A percentile compares a stretch with the other conserved stretches of the same genome.
Evolutionary conservation across 306 rosid genomes (phyloP).

Genomic region (Casuarina glauca): DNA sequence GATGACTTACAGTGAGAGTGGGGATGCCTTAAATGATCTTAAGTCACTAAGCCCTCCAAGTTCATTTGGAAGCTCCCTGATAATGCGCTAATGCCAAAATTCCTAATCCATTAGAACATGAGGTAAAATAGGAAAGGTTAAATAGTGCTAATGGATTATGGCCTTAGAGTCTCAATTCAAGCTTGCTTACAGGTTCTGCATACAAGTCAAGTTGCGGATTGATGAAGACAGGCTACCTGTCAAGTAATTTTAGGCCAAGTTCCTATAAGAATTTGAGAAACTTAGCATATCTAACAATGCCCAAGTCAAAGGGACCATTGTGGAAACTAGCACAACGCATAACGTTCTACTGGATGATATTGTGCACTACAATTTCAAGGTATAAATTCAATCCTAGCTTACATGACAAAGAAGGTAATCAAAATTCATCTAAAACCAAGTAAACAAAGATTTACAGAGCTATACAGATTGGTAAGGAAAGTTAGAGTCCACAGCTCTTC

Average conservation of each 20-base stretch:
- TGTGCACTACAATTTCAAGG: neutral
- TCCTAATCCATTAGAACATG: constrained; percentile 29
- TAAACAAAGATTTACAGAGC: neutral
- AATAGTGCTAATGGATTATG: neutral
- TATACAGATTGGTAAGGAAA: constrained; percentile 23
- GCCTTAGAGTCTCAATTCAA: neutral
- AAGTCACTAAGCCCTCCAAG: constrained; percentile 57
- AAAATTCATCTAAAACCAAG: neutral
- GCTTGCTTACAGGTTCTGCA: constrained; percentile 67
- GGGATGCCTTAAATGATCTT: constrained; percentile 36
- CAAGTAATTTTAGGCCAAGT: constrained; percentile 33
- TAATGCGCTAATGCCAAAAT: constrained; percentile 55
- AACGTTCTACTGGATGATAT: neutral
- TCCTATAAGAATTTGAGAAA: constrained; percentile 41
- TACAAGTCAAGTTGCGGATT: constrained; percentile 54
- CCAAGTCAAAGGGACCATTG: too few species aligned
- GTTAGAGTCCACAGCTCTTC: neutral
- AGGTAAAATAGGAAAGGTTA: neutral
- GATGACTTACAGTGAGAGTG: neutral
- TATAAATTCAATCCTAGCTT: neutral
- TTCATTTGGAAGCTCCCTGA: constrained; percentile 77
- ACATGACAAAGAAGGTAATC: neutral
- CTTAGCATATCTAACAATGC: constrained; percentile 1
- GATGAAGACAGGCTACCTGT: constrained; percentile 62
- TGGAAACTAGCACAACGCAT: too few species aligned